phyloP scores from a whole-genome alignment of 352 stramenopile species.

The Globisporangium lucens region DNA sequence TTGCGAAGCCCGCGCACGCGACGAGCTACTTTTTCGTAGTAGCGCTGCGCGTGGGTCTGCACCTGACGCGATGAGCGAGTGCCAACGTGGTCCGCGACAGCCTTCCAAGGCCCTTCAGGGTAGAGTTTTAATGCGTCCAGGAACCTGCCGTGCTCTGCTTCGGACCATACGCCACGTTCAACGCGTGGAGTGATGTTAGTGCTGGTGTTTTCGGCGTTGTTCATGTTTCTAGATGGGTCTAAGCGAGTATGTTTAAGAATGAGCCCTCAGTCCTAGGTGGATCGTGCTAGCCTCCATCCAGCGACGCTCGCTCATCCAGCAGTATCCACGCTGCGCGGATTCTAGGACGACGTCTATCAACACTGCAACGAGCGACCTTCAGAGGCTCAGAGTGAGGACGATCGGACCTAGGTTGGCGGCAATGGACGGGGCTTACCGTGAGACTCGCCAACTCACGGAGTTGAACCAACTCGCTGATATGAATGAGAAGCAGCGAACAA shows the following conservation, averaged over 20 bases:
- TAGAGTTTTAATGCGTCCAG: slow-evolving; percentile 33
- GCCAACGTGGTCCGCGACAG: slow-evolving; percentile 27
- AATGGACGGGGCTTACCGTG: neutral
- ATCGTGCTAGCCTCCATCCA: neutral
- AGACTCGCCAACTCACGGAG: neutral
- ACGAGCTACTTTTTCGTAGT: slow-evolving; percentile 19
- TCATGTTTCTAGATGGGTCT: neutral
- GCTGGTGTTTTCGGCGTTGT: neutral
- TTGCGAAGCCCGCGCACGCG: slow-evolving; percentile 53
- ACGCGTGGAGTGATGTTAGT: neutral
- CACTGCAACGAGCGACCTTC: neutral
- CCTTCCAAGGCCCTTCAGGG: slow-evolving; percentile 32
- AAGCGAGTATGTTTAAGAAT: neutral
- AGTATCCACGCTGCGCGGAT: neutral
- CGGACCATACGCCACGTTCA: slow-evolving; percentile 17
- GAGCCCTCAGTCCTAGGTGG: neutral
- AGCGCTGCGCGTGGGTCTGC: slow-evolving; percentile 19
- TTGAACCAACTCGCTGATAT: neutral
- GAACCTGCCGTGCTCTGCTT: slow-evolving; percentile 30
- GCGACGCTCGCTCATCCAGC: neutral
- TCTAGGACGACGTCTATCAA: neutral
- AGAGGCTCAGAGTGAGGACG: too few species aligned
- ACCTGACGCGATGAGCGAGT: slow-evolving; percentile 59
- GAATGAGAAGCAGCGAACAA: neutral
- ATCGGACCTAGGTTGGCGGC: neutral